Evolutionary conservation across 345 rosid species (phyloP).

Genomic region (Salix suchowensis): DNA sequence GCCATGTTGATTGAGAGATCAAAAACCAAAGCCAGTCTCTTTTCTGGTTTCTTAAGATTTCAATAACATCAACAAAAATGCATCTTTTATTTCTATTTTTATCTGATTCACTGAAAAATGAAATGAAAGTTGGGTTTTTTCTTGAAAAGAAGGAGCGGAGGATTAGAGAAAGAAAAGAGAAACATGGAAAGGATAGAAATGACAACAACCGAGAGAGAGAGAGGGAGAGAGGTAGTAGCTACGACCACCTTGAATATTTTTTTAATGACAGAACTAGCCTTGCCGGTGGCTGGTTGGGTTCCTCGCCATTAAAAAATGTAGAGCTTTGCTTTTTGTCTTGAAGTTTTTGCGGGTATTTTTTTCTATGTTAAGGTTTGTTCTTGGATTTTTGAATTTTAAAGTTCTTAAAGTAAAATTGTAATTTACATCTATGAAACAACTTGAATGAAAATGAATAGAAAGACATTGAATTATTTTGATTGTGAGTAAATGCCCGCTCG

Average conservation of each 20-base stretch:
- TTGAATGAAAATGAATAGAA: too few relatives aligned
- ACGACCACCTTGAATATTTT: neutral
- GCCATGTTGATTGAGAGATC: conserved; percentile 16
- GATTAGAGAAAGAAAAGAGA: neutral
- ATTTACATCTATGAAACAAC: too few relatives aligned
- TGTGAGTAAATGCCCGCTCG: too few relatives aligned
- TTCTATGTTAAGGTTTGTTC: too few relatives aligned
- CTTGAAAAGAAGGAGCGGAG: neutral
- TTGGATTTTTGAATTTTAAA: too few relatives aligned
- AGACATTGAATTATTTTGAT: too few relatives aligned
- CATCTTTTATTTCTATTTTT: neutral
- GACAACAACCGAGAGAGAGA: neutral
- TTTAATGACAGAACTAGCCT: neutral
- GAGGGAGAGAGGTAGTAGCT: too few relatives aligned
- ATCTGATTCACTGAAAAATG: neutral
- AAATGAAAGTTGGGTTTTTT: neutral
- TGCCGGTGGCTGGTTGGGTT: neutral
- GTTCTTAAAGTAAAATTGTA: too few relatives aligned
- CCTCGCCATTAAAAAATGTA: neutral
- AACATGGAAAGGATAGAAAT: neutral
- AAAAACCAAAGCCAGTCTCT: neutral
- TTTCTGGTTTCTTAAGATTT: neutral
- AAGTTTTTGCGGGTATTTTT: too few relatives aligned
- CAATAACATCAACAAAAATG: neutral
- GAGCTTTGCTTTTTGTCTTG: neutral